Evolutionary conservation across 2,329 filamentous ascomycete genomes (phyloP), one percentile per base, ranked within the genome.

Genomic region (Phyllosticta citriasiana): DNA sequence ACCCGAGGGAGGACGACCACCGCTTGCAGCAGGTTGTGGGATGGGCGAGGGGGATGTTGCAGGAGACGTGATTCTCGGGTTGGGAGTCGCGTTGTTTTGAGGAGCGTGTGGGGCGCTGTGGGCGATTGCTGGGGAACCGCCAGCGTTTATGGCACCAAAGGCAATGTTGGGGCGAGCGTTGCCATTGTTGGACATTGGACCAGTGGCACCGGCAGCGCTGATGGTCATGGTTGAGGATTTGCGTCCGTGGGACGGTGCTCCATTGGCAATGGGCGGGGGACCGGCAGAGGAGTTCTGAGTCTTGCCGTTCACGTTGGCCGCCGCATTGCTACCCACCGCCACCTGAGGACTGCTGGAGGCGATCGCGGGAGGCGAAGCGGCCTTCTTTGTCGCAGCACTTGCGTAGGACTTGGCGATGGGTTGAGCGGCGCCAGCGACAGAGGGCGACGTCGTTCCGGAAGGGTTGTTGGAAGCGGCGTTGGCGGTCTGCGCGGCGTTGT

Each of bases 151-250:
- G 62, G 84, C 92, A 66, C 91, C 91, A 70, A 96, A 96, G 78
- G 89, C 88, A 72, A 94, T 89, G 67, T 80, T 81, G 66, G 82
- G 77, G 73, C 82, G 75, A 74, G 69, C 76, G 69, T 77, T 82
- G 61, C 85, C 88, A 68, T 90, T 90, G 80, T 95, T 96, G 68
- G 87, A 82, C 64, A 86, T 84, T 73, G 85, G 89, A 71, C 86
- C 86, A 67, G 82, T 88, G 61, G 89, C 84, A 67, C 88, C 89
- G 72, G 89, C 88, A 68, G 91, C 87, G 74, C 85, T 91, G 80
- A 97, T 96, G 70, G 92, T 96, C 70, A 96, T 88, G 19, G 93
- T 97, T 66, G 86, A 96, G 67, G 85, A 86, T 78, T 96, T 96
- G 73, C 91, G 85, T 72, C 81, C 83, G 79, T 97, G 92, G 68